Evolutionary conservation across 2,329 filamentous ascomycete species (phyloP).

Genomic region (Apiospora phragmitis): DNA sequence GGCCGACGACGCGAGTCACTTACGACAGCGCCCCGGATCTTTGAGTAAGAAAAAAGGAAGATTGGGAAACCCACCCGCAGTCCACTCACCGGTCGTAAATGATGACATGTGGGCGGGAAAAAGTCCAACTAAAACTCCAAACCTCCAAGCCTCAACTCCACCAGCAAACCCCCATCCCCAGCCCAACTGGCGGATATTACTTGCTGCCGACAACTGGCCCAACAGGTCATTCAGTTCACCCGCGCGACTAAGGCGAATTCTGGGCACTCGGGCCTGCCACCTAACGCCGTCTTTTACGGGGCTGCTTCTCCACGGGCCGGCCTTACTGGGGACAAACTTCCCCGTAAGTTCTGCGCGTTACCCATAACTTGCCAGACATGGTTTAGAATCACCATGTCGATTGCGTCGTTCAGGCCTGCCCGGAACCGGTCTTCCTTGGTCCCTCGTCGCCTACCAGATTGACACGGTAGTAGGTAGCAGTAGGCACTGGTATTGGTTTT

Average conservation of each 20-base stretch:
- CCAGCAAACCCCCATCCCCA: not conserved
- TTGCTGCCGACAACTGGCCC: not conserved
- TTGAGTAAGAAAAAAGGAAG: not conserved
- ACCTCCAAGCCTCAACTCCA: not conserved
- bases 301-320: constrained; percentile 3
- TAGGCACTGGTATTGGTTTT: not conserved
- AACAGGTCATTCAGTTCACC: not conserved
- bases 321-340: constrained; percentile 9
- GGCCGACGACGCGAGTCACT: constrained; percentile 4
- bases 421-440: not conserved
- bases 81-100: not conserved
- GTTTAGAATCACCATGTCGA: constrained; percentile 9
- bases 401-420: constrained; percentile 9
- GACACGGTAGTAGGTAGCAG: not conserved
- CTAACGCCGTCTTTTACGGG: not conserved
- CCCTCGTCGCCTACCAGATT: not conserved
- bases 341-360: not conserved
- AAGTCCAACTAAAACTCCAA: not conserved
- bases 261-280: not conserved
- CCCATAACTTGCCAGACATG: constrained; percentile 9
- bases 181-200: not conserved
- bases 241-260: not conserved
- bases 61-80: not conserved
- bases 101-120: constrained; percentile 8
- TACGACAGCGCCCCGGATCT: constrained; percentile 5